A percentile compares a stretch with the other conserved stretches of the same genome.
phyloP scores from a whole-genome alignment of 371 early-diverging fungal species.

The Rhizopus delemar region DNA sequence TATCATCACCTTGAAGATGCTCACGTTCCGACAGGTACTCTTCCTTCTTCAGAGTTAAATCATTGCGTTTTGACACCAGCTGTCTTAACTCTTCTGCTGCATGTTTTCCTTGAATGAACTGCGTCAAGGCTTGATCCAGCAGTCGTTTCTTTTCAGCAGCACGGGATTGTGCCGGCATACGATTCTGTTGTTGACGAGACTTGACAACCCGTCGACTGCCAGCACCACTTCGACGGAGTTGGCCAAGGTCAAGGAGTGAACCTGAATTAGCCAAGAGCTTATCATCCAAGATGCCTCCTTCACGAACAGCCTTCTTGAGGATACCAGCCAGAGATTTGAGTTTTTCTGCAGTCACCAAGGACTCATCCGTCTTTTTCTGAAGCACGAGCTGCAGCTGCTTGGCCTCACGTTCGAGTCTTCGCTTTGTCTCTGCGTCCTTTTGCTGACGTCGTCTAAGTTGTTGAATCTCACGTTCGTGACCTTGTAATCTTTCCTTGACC shows the following conservation, averaged over 20 bases:
- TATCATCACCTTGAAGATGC: slow-evolving; percentile 44
- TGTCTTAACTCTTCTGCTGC: slow-evolving; percentile 46
- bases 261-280: slow-evolving; percentile 30
- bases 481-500: slow-evolving; percentile 62
- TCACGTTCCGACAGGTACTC: slow-evolving; percentile 71
- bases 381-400: slow-evolving; percentile 60
- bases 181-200: neutral
- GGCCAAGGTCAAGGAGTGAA: slow-evolving; percentile 31
- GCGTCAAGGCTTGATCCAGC: slow-evolving; percentile 55
- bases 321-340: slow-evolving; percentile 50
- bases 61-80: slow-evolving; percentile 49
- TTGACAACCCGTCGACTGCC: neutral
- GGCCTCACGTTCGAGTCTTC: slow-evolving; percentile 66
- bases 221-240: slow-evolving; percentile 4
- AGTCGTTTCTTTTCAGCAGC: slow-evolving; percentile 57
- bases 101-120: slow-evolving; percentile 50
- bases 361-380: slow-evolving; percentile 57
- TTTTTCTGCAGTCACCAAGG: slow-evolving; percentile 56
- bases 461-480: slow-evolving; percentile 74
- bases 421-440: slow-evolving; percentile 62
- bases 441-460: slow-evolving; percentile 66
- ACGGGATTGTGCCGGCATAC: slow-evolving; percentile 18
- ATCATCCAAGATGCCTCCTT: slow-evolving; percentile 44
- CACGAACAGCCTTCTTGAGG: slow-evolving; percentile 47
- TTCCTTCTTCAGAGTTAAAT: slow-evolving; percentile 61